Base-by-base conservation (phyloP, 352 stramenopile genomes). In the Pythium myriotylum region DNA sequence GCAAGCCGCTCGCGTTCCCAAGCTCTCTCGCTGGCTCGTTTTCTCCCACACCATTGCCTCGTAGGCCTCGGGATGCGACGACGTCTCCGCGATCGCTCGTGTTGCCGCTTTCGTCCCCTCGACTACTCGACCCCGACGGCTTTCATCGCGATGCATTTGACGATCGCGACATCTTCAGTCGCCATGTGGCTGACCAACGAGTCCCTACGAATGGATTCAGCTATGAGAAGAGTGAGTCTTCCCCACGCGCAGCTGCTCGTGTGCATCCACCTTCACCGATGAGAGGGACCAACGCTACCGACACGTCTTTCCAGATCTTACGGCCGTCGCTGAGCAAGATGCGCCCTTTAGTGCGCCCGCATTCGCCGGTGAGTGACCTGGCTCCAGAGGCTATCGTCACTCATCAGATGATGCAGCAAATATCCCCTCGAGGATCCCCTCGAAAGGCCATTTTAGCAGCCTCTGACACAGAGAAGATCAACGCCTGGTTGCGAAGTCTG, bases 381-480 rank as follows among this genome's bases (percentile, higher is more conserved):
- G 24, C 67, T 13, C 61, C 67, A 1, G 56, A 74, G 40, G 62
- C 17, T 19, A 59, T 68, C 10, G 56, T 68, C 7, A 54, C 61
- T 4, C 23, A 62, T 0, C 51, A 53, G 9, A 68, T 59, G 47
- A 70, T 74, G 56, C 58, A 67, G 39, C 61, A 74, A 16, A 29
- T 70, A 6, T 74, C 67, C 2, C 62, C 67, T 4, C 52, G 67
- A 8, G 40, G 33, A 2, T 50, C 51, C 46, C 52, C 60, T 23
- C 61, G 62, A 33, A 62, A 70, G 40, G 68, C 66, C 19, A 81
- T 85, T 45, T 49, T 89, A 19, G 54, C 51, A 3, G 45, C 68
- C 14, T 67, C 74, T 0, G 84, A 91, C 57, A 52, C 80, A 22
- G 68, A 79, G 19, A 89, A 90, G 68, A 84, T 92, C 64, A 81